phyloP scores from a whole-genome alignment of 1,284 basidiomycete species.

The Leccinum solheimii region DNA sequence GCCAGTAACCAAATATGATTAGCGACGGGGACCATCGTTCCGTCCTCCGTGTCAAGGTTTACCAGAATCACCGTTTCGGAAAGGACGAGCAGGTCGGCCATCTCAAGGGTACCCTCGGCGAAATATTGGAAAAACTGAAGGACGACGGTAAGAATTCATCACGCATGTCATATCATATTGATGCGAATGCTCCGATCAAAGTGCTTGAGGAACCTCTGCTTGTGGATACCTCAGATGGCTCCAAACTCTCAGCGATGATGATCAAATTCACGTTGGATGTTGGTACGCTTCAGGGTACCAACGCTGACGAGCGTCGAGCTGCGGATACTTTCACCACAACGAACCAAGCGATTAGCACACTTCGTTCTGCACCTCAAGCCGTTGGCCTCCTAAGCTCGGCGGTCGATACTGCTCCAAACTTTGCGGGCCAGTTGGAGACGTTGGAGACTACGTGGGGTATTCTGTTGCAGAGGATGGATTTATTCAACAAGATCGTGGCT shows the following conservation, averaged over 20 bases:
- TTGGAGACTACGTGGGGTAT: background rate
- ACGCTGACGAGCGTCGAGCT: background rate
- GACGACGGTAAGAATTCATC: background rate
- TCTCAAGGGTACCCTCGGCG: background rate
- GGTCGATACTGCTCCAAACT: background rate
- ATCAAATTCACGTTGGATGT: background rate
- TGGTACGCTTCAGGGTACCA: background rate
- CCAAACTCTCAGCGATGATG: background rate
- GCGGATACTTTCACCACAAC: background rate
- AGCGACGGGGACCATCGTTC: background rate
- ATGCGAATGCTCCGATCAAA: background rate
- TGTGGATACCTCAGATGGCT: background rate
- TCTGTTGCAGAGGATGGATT: background rate
- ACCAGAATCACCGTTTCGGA: background rate
- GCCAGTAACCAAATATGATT: background rate
- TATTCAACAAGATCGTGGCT: background rate
- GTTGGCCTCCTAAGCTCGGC: background rate
- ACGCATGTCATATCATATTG: background rate
- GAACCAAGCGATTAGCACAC: background rate
- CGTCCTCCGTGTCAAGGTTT: background rate
- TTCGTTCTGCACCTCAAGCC: background rate
- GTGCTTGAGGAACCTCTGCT: background rate
- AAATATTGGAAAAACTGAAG: background rate
- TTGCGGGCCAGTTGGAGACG: background rate
- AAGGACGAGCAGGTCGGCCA: background rate